Conservation (phyloP, 108 stramenopile species). For the Cyclotella atomus region DNA sequence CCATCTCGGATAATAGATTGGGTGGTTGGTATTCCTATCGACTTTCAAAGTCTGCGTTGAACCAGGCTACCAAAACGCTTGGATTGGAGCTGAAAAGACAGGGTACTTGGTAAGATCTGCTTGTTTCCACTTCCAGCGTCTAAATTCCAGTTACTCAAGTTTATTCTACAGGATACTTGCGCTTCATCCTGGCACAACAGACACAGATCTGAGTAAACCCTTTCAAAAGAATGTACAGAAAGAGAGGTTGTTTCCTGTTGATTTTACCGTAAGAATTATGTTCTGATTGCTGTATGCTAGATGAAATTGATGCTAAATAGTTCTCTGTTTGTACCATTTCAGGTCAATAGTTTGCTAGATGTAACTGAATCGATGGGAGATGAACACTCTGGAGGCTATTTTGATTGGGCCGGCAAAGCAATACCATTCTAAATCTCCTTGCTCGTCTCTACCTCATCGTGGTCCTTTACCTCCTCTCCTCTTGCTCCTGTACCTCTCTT, state of each 20-base stretch:
- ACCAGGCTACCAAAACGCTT: conserved; percentile 82
- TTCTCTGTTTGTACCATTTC: not conserved
- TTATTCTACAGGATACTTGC: conserved; percentile 49
- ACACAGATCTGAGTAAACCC: conserved; percentile 89
- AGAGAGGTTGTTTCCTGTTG: conserved; percentile 78
- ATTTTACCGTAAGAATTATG: conserved; percentile 33
- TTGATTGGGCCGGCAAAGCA: conserved; percentile 46
- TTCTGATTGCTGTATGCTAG: too few relatives aligned
- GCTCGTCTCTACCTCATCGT: too few relatives aligned
- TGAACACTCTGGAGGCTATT: conserved; percentile 30
- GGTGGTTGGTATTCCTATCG: conserved; percentile 96
- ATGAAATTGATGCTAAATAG: not conserved
- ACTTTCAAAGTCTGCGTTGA: conserved; percentile 89
- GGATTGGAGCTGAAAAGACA: conserved; percentile 81
- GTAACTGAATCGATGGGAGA: conserved; percentile 33
- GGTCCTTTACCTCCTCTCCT: too few relatives aligned
- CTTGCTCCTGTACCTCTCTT: too few relatives aligned
- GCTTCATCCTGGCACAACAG: conserved; percentile 93
- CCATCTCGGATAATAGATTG: conserved; percentile 87
- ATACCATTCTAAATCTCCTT: conserved; percentile 18
- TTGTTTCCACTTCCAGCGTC: not conserved
- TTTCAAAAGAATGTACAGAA: conserved; percentile 86
- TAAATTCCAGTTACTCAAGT: too few relatives aligned
- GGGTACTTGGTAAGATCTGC: conserved; percentile 41
- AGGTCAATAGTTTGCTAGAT: conserved; percentile 26